Conservation (phyloP, 75 land plant species). For the Pseudotsuga menziesii region DNA sequence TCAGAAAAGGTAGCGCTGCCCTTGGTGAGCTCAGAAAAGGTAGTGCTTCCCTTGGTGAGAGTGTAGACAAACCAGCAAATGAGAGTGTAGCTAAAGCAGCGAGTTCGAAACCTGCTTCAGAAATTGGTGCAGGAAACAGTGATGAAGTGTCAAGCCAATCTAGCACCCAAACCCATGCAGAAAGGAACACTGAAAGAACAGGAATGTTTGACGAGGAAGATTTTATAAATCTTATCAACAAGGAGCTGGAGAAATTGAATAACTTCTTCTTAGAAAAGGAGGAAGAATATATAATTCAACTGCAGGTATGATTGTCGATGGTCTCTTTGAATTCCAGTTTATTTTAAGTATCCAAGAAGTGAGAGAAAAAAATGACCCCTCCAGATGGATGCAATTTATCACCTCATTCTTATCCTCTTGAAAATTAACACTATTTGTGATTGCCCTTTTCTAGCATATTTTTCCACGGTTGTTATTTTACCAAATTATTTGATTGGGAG, state of each 20-base stretch:
- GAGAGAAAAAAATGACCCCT: not conserved
- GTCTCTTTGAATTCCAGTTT: not conserved
- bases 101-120: slow-evolving; percentile 4
- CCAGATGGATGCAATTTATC: not conserved
- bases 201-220: slow-evolving; percentile 36
- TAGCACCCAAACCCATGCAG: not conserved
- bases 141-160: slow-evolving; percentile 6
- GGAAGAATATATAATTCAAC: slow-evolving; percentile 85
- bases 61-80: not conserved
- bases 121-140: not conserved
- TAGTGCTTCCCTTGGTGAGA: not conserved
- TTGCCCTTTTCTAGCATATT: not conserved
- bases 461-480: not conserved
- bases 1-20: not conserved
- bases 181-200: not conserved
- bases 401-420: not conserved
- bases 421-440: not conserved
- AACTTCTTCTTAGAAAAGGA: slow-evolving; percentile 89
- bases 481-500: not conserved
- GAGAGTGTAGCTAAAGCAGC: not conserved
- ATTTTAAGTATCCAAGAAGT: not conserved
- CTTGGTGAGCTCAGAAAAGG: not conserved
- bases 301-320: slow-evolving; percentile 49
- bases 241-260: slow-evolving; percentile 90
- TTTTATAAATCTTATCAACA: slow-evolving; percentile 71